Evolutionary conservation across 495 filamentous ascomycete genomes (phyloP).

Genomic region (Trichoderma virens): DNA sequence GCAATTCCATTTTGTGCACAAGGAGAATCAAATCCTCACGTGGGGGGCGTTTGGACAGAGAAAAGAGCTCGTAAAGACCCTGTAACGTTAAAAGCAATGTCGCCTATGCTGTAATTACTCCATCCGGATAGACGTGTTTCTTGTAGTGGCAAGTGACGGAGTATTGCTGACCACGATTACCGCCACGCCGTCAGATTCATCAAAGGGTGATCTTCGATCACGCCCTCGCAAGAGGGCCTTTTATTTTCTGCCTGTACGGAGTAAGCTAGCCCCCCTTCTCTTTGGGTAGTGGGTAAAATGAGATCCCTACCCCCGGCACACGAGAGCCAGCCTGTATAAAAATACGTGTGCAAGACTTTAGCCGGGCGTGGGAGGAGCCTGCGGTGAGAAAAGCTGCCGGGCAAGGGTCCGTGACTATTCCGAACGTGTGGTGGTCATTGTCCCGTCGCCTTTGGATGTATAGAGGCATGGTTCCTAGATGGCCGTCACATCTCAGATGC

Average conservation of each 20-base stretch:
- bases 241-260: too few relatives aligned
- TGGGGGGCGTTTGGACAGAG: too few relatives aligned
- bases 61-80: too few relatives aligned
- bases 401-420: background rate
- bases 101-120: background rate
- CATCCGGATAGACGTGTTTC: too few relatives aligned
- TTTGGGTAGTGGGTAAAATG: background rate
- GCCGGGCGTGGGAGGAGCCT: background rate
- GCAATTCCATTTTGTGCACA: background rate
- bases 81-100: background rate
- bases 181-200: background rate
- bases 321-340: background rate
- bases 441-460: too few relatives aligned
- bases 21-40: background rate
- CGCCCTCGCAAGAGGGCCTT: too few relatives aligned
- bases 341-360: background rate
- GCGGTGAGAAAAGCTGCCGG: background rate
- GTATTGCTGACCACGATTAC: background rate
- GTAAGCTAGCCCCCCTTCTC: background rate
- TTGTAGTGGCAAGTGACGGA: background rate
- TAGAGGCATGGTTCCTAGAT: background rate
- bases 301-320: background rate
- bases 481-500: conserved; percentile 1
- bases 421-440: too few relatives aligned
- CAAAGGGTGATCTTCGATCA: background rate